A percentile compares a stretch with the other conserved stretches of the same genome.
Evolutionary conservation across 2,329 filamentous ascomycete genomes (phyloP).

Genomic region (Phyllosticta capitalensis): DNA sequence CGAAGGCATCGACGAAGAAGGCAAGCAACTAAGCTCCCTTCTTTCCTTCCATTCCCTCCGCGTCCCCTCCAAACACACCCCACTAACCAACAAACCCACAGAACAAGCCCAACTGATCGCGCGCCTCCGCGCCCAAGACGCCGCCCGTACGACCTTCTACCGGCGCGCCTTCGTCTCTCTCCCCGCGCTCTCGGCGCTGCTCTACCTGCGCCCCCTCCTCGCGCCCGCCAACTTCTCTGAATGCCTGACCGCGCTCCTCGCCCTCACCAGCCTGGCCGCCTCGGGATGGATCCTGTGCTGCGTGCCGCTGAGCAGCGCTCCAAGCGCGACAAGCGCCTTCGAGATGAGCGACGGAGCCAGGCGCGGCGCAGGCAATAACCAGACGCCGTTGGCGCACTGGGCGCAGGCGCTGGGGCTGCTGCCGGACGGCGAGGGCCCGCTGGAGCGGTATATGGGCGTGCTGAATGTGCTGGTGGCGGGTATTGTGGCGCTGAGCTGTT

Average conservation of each 20-base stretch:
- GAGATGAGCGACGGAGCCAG: conserved; percentile 4
- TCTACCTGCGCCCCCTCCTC: conserved; percentile 46
- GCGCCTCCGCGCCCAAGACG: conserved; percentile 45
- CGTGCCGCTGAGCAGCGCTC: conserved; percentile 41
- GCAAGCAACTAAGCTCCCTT: conserved; percentile 31
- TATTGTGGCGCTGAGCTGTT: conserved; percentile 34
- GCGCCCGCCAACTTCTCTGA: conserved; percentile 25
- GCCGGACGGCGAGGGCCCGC: conserved; percentile 30
- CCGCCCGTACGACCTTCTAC: conserved; percentile 24
- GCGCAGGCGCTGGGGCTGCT: not conserved
- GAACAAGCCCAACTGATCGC: conserved; percentile 58
- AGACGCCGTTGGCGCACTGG: not conserved
- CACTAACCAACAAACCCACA: conserved; percentile 19
- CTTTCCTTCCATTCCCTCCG: not conserved
- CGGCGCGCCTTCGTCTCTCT: conserved; percentile 45
- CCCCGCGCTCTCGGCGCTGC: conserved; percentile 46
- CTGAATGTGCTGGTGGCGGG: conserved; percentile 48
- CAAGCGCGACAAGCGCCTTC: conserved; percentile 15
- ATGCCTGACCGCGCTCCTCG: conserved; percentile 44
- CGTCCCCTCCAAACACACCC: not conserved
- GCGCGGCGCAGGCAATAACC: conserved; percentile 20
- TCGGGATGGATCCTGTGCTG: conserved; percentile 53
- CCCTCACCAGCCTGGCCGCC: conserved; percentile 52
- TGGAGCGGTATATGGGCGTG: conserved; percentile 49
- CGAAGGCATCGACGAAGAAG: conserved; percentile 66